A percentile compares a stretch with the other conserved stretches of the same genome.
Evolutionary conservation across 768 basidiomycete species (phyloP).

Genomic region (Podaxis sp.): DNA sequence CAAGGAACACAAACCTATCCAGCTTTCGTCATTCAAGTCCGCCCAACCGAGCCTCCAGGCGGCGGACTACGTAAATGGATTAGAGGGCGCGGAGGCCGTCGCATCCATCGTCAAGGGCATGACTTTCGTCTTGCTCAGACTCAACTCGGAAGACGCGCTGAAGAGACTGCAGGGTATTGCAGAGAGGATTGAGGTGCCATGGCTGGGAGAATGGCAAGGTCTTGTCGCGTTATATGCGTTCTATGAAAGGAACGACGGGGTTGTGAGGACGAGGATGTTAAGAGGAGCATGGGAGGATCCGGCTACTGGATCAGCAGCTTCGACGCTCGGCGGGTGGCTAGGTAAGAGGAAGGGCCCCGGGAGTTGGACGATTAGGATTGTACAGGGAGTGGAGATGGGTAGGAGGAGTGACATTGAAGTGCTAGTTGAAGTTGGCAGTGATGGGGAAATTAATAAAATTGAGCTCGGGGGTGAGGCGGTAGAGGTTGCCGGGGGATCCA

Average conservation of each 20-base stretch:
- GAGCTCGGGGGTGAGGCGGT: slow-evolving; percentile 41
- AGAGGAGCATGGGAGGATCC: slow-evolving; percentile 41
- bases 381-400: slow-evolving; percentile 49
- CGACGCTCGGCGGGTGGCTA: slow-evolving; percentile 41
- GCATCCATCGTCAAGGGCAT: slow-evolving; percentile 49
- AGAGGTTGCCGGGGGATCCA: slow-evolving; percentile 38
- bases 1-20: slow-evolving; percentile 34
- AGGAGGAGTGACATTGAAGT: slow-evolving; percentile 42
- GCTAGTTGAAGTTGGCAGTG: slow-evolving; percentile 31
- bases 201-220: slow-evolving; percentile 39
- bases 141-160: slow-evolving; percentile 39
- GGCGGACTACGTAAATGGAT: slow-evolving; percentile 37
- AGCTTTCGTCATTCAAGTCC: slow-evolving; percentile 26
- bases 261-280: slow-evolving; percentile 42
- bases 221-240: slow-evolving; percentile 40
- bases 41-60: slow-evolving; percentile 28
- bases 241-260: slow-evolving; percentile 30
- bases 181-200: slow-evolving; percentile 24
- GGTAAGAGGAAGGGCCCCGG: slow-evolving; percentile 35
- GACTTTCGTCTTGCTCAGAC: slow-evolving; percentile 39
- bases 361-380: slow-evolving; percentile 34
- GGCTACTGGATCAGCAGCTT: slow-evolving; percentile 47
- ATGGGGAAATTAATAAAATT: slow-evolving; percentile 30
- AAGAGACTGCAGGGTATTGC: slow-evolving; percentile 28
- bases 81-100: slow-evolving; percentile 31